These are phyloP conservation scores for Leccinum pellstonianum DNA, from an alignment of 768 basidiomycete species.

Conservation along the genomic window DNA sequence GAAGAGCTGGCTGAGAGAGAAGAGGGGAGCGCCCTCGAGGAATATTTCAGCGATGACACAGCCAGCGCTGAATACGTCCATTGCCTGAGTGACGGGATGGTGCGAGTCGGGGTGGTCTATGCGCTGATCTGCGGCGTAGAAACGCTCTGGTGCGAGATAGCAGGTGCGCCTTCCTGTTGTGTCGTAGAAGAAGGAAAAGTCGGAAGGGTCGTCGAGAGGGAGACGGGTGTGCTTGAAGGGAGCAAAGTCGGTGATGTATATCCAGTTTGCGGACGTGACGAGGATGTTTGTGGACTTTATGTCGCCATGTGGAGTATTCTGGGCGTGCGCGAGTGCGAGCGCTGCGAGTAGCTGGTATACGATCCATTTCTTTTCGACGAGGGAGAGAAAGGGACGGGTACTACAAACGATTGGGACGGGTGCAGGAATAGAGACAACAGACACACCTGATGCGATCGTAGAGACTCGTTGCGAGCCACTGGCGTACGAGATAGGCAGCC, in stretches of 20 bases:
- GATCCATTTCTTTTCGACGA: constrained; percentile 97
- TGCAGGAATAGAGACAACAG: neutral
- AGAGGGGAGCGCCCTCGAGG: constrained; percentile 89
- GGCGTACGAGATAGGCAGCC: constrained; percentile 91
- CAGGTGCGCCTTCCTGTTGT: constrained; percentile 91
- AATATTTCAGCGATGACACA: constrained; percentile 97
- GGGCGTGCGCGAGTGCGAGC: constrained; percentile 76
- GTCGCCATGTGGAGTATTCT: constrained; percentile 94
- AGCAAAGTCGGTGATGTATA: constrained; percentile 94
- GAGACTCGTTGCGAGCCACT: constrained; percentile 91
- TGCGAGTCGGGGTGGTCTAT: constrained; percentile 53
- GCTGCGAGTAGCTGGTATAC: constrained; percentile 89
- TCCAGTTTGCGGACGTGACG: constrained; percentile 94
- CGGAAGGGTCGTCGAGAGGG: constrained; percentile 93
- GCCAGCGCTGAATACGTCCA: constrained; percentile 96
- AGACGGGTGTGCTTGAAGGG: constrained; percentile 93
- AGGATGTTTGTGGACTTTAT: constrained; percentile 97
- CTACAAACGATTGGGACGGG: constrained; percentile 40
- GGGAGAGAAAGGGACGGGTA: constrained; percentile 90
- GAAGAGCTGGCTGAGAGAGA: constrained; percentile 92
- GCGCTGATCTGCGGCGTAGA: constrained; percentile 76
- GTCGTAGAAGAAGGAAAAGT: constrained; percentile 98
- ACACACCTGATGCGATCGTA: constrained; percentile 95
- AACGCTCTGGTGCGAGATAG: constrained; percentile 95
- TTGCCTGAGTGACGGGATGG: constrained; percentile 88